phyloP scores from a whole-genome alignment of 441 rosid genomes.

The Populus tomentosa region DNA sequence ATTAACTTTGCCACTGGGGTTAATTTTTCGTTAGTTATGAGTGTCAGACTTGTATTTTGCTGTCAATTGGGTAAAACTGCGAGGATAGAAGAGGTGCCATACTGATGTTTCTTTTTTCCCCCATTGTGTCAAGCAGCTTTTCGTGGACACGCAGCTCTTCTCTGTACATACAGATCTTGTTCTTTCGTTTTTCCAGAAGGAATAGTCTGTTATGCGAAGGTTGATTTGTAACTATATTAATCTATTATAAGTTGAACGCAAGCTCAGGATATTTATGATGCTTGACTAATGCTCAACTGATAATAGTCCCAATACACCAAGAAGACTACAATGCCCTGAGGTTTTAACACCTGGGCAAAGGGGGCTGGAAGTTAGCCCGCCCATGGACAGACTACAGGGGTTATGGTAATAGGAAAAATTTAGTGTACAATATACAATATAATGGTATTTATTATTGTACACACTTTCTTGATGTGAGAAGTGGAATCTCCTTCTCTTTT shows the following conservation, averaged over 20 bases:
- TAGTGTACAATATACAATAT: slow-evolving; percentile 11
- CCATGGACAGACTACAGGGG: neutral
- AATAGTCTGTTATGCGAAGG: slow-evolving; percentile 32
- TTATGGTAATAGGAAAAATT: neutral
- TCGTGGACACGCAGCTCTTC: slow-evolving; percentile 96
- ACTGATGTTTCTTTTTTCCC: neutral
- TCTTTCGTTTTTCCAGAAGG: slow-evolving; percentile 90
- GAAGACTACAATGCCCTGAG: neutral
- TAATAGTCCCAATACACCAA: neutral
- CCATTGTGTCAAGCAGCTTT: slow-evolving; percentile 47
- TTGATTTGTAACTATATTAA: slow-evolving; percentile 4
- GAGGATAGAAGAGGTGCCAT: neutral
- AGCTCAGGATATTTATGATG: slow-evolving; percentile 22
- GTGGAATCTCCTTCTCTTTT: neutral
- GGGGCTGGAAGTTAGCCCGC: neutral
- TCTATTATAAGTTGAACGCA: slow-evolving; percentile 22
- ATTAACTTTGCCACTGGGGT: too few species aligned
- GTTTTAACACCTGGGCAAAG: neutral
- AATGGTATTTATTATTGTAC: neutral
- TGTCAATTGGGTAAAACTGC: neutral
- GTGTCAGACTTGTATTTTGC: neutral
- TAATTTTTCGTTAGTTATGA: neutral
- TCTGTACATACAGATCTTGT: slow-evolving; percentile 93
- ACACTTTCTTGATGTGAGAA: neutral
- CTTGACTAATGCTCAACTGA: neutral